A percentile compares a stretch with the other conserved stretches of the same genome.
These are phyloP conservation scores for Penicillium capsulatum DNA, from an alignment of 2,329 filamentous ascomycete genomes.

Conservation along the genomic window DNA sequence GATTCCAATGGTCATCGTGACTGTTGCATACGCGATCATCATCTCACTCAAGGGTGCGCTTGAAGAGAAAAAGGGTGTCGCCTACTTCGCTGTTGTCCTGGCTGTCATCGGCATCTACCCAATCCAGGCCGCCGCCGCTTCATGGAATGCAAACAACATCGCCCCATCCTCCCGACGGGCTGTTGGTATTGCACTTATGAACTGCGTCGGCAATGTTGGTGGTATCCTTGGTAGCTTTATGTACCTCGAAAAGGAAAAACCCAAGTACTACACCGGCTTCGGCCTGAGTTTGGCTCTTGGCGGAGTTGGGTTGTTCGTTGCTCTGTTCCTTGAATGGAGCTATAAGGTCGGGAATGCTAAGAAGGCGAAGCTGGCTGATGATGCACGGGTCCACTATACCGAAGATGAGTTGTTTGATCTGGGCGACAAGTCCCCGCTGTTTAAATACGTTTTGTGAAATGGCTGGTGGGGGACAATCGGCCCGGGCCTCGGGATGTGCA, in stretches of 20 bases:
- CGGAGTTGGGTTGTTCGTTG: conserved; percentile 14
- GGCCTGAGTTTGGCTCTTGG: conserved; percentile 19
- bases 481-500: no score
- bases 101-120: conserved; percentile 25
- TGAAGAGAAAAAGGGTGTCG: conserved; percentile 16
- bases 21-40: conserved; percentile 20
- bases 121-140: conserved; percentile 21
- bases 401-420: conserved; percentile 25
- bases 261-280: conserved; percentile 22
- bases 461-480: no score
- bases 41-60: conserved; percentile 21
- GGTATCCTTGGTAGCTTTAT: conserved; percentile 26
- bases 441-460: conserved; percentile 35
- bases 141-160: conserved; percentile 27
- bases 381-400: conserved; percentile 32
- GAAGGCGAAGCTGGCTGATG: conserved; percentile 20
- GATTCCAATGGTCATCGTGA: conserved; percentile 13
- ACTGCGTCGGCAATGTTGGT: conserved; percentile 22
- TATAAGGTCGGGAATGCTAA: no score
- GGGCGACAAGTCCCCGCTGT: conserved; percentile 43
- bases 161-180: conserved; percentile 21
- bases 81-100: conserved; percentile 24
- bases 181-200: conserved; percentile 21
- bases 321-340: conserved; percentile 20
- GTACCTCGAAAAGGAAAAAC: conserved; percentile 21